Percentiles rank a stretch among this genome's conserved stretches.
These are phyloP conservation scores for Salix koriyanagi DNA, from an alignment of 345 rosid species.

Conservation along the genomic window DNA sequence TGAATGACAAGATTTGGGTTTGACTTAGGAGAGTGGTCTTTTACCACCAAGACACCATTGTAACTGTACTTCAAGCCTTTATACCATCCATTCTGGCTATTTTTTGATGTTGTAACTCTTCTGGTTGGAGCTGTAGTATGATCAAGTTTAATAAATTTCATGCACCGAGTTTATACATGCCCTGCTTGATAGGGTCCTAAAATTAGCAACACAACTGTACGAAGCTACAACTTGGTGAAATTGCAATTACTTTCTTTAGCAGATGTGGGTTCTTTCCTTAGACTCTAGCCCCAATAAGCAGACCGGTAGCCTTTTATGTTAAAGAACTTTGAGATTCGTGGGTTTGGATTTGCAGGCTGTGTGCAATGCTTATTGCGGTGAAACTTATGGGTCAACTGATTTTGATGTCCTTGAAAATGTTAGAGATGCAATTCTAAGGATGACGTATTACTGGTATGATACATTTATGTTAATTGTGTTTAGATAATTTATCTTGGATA, in stretches of 20 bases:
- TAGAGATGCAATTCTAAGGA: conserved; percentile 73
- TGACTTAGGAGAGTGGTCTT: background rate
- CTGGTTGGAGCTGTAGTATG: background rate
- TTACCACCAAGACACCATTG: background rate
- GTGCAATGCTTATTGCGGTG: conserved; percentile 80
- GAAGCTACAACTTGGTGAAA: too few relatives aligned
- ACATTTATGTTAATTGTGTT: background rate
- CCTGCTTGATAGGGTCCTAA: too few relatives aligned
- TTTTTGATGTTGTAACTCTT: too few relatives aligned
- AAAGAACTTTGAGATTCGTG: too few relatives aligned
- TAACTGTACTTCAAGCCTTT: background rate
- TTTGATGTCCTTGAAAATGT: conserved; percentile 54
- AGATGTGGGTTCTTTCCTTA: too few relatives aligned
- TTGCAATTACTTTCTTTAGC: too few relatives aligned
- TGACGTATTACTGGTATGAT: conserved; percentile 90
- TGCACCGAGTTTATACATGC: too few relatives aligned
- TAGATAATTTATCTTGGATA: background rate
- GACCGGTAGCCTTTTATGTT: too few relatives aligned
- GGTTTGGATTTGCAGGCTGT: conserved; percentile 47
- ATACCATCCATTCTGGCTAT: background rate
- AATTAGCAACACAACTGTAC: too few relatives aligned
- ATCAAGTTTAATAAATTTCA: too few relatives aligned
- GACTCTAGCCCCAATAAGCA: too few relatives aligned
- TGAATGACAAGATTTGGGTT: background rate
- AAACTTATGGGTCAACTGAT: conserved; percentile 64